Evolutionary conservation across 2,329 filamentous ascomycete species (phyloP).

Genomic region (Hortaea werneckii): DNA sequence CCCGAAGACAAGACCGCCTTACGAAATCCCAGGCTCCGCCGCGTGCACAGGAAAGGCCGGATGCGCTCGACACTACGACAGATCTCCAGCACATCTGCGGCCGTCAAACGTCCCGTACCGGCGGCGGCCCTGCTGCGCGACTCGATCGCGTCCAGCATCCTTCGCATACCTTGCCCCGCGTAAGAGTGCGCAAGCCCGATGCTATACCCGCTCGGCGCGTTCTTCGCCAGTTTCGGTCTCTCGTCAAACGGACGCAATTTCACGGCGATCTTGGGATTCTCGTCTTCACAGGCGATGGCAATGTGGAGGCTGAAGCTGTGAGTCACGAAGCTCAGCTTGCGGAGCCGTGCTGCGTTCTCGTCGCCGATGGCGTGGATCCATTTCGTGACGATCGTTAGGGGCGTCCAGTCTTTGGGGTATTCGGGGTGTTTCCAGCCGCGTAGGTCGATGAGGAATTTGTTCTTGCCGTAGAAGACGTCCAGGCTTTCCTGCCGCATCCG

Average conservation of each 20-base stretch:
- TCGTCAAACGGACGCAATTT: not conserved
- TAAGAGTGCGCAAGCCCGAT: constrained; percentile 1
- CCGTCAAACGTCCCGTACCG: not conserved
- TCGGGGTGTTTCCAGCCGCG: constrained; percentile 8
- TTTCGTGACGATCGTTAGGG: constrained; percentile 8
- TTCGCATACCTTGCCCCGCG: constrained; percentile 1
- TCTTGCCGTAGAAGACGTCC: constrained; percentile 12
- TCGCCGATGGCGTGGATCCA: constrained; percentile 15
- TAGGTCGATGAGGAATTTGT: constrained; percentile 10
- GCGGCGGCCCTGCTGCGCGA: not conserved
- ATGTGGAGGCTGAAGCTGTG: constrained; percentile 9
- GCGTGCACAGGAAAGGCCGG: constrained; percentile 7
- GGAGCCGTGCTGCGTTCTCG: constrained; percentile 11
- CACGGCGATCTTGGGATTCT: constrained; percentile 2
- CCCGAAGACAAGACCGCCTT: too few relatives aligned
- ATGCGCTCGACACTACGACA: not conserved
- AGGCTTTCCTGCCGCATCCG: constrained; percentile 10
- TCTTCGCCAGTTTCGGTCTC: not conserved
- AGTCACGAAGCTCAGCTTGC: constrained; percentile 8
- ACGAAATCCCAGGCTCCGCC: constrained; percentile 1
- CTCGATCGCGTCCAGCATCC: constrained; percentile 3
- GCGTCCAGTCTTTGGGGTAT: constrained; percentile 9
- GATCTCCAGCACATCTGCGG: not conserved
- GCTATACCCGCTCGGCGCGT: not conserved
- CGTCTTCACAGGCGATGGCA: constrained; percentile 4